Conservation (phyloP, 805 yeast species). For the Yamadazyma nakazawae region DNA sequence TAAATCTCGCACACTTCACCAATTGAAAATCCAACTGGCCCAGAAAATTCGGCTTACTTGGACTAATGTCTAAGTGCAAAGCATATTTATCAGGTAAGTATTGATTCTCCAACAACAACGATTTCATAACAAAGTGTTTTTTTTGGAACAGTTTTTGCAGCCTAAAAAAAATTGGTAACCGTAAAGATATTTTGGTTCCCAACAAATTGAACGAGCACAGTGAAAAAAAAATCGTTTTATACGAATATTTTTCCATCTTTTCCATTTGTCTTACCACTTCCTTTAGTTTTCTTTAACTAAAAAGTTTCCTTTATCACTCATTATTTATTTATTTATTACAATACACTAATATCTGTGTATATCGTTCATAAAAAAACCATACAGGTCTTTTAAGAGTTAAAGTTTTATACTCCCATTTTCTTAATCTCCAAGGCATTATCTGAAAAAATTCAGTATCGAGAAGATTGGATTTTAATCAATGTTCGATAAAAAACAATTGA, state of each 20-base stretch:
- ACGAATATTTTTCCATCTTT: not conserved
- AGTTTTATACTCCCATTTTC: not conserved
- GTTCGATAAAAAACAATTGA: slow-evolving; percentile 15
- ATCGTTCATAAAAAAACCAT: not conserved
- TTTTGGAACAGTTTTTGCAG: slow-evolving; percentile 3
- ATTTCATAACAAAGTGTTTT: not conserved
- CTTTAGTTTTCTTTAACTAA: not conserved
- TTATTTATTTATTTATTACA: too few relatives aligned
- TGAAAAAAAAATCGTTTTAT: not conserved
- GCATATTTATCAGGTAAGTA: slow-evolving; percentile 8
- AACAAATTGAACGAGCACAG: slow-evolving; percentile 2
- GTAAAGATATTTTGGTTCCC: slow-evolving; percentile 1
- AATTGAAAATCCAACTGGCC: slow-evolving; percentile 6
- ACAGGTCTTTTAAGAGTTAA: not conserved
- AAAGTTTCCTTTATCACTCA: not conserved
- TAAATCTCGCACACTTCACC: not conserved
- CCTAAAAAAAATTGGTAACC: not conserved
- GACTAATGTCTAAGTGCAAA: slow-evolving; percentile 7
- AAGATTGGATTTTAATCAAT: not conserved
- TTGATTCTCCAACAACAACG: slow-evolving; percentile 1
- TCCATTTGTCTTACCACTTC: not conserved
- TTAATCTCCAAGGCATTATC: not conserved
- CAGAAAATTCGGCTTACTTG: slow-evolving; percentile 11
- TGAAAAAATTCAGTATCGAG: not conserved
- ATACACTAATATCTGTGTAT: too few relatives aligned